Percentiles rank a stretch among this genome's conserved stretches.
These are phyloP conservation scores for Monosporozyma siamensis DNA, from an alignment of 805 yeast species.

Conservation along the genomic window DNA sequence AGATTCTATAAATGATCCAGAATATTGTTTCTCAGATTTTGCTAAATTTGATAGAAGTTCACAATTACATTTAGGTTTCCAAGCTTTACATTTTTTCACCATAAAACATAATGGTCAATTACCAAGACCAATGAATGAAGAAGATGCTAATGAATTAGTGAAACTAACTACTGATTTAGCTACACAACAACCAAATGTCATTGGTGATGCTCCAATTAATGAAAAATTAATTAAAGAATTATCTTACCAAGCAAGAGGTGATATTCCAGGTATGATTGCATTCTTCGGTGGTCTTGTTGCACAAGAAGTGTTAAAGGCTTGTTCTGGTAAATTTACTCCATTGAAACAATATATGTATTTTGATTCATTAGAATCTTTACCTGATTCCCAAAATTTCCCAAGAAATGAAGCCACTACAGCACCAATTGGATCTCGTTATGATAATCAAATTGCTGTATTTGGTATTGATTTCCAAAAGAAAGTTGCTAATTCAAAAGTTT, in stretches of 20 bases:
- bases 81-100: conserved; percentile 73
- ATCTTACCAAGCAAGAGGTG: conserved; percentile 83
- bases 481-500: conserved; percentile 69
- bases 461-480: conserved; percentile 69
- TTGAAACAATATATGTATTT: conserved; percentile 85
- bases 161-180: conserved; percentile 52
- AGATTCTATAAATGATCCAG: conserved; percentile 68
- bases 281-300: conserved; percentile 91
- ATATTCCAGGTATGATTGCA: conserved; percentile 81
- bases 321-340: conserved; percentile 93
- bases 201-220: conserved; percentile 50
- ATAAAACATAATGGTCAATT: conserved; percentile 50
- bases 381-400: conserved; percentile 45
- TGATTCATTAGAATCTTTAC: conserved; percentile 88
- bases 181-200: conserved; percentile 41
- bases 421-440: conserved; percentile 78
- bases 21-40: conserved; percentile 70
- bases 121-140: conserved; percentile 69
- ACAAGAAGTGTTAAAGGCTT: conserved; percentile 91
- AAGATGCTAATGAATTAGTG: conserved; percentile 62
- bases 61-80: conserved; percentile 85
- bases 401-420: conserved; percentile 64
- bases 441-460: conserved; percentile 90
- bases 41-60: conserved; percentile 91
- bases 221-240: conserved; percentile 60